Percentiles rank a stretch among this genome's conserved stretches.
Conservation (phyloP, 768 basidiomycete genomes). For the Kwoniella dejecticola region DNA sequence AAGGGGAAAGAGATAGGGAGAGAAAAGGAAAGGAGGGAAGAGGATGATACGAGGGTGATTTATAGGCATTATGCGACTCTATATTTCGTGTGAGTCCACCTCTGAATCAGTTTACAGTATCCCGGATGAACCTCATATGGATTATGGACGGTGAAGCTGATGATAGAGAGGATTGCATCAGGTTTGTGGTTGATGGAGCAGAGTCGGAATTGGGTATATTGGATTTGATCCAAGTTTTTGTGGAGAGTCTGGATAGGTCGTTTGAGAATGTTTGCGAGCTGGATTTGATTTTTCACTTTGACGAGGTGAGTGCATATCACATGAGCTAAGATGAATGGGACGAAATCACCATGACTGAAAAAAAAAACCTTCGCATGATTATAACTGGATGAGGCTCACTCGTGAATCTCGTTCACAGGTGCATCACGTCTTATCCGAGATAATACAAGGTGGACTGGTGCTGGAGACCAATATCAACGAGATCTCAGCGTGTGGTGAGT, state of each 20-base stretch:
- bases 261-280: conserved; percentile 99
- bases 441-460: conserved; percentile 94
- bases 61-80: conserved; percentile 95
- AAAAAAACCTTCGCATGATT: no score
- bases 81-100: conserved; percentile 78
- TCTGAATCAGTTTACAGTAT: background rate
- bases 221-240: conserved; percentile 97
- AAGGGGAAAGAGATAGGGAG: conserved; percentile 14
- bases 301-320: conserved; percentile 67
- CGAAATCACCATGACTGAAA: no score
- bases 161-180: no score
- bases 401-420: conserved; percentile 63
- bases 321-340: no score
- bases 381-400: no score
- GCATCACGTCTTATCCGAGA: conserved; percentile 91
- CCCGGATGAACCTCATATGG: no score
- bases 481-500: conserved; percentile 50
- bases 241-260: conserved; percentile 90
- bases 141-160: no score
- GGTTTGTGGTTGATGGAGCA: conserved; percentile 88
- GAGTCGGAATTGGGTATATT: conserved; percentile 96
- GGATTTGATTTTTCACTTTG: conserved; percentile 97
- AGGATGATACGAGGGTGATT: conserved; percentile 70
- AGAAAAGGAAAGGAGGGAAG: conserved; percentile 4
- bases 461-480: conserved; percentile 70